Evolutionary conservation across 2,329 filamentous ascomycete genomes (phyloP), one percentile per base, ranked within the genome.

Genomic region (Elsinoe batatas): DNA sequence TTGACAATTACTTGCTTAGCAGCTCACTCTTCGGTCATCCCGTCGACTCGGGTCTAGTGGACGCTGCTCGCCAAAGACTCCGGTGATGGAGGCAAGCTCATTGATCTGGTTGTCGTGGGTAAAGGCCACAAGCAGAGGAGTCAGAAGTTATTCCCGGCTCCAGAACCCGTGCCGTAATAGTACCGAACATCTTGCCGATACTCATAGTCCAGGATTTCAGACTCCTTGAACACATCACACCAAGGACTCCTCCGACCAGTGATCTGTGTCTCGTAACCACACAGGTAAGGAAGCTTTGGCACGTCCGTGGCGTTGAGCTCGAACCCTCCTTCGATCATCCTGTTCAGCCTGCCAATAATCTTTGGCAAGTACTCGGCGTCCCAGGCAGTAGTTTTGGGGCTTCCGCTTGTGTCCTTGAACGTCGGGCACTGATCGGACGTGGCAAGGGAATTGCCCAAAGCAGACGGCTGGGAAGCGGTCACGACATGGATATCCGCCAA

Each of bases 261-360:
- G 61, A 86, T 85, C 63, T 86, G 83, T 2, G 77, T 80, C 64
- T 87, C 83, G 58, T 83, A 87, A 2, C 81, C 83, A 60, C 83
- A 87, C 2, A 86, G 72, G 61, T 85, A 85, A 0, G 83, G 82
- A 30, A 86, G 81, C 43, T 77, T 75, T 6, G 70, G 72, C 40
- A 83, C 71, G 57, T 85, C 80, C 1, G 67, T 68, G 32, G 75
- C 69, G 1, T 75, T 76, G 33, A 85, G 74, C 17, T 33, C 36
- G 15, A 57, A 36, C 37, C 75, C 71, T 1, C 82, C 81, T 0
- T 67, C 62, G 32, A 84, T 74, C 33, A 80, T 64, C 5, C 68
- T 63, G 60, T 83, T 79, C 46, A 85, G 69, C 3, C 82, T 77
- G 20, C 73, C 67, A 57, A 72, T 72, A 61, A 81, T 76, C 0